Base-by-base conservation (phyloP, 1,284 basidiomycete genomes). In the Cryptococcus deneoformans region DNA sequence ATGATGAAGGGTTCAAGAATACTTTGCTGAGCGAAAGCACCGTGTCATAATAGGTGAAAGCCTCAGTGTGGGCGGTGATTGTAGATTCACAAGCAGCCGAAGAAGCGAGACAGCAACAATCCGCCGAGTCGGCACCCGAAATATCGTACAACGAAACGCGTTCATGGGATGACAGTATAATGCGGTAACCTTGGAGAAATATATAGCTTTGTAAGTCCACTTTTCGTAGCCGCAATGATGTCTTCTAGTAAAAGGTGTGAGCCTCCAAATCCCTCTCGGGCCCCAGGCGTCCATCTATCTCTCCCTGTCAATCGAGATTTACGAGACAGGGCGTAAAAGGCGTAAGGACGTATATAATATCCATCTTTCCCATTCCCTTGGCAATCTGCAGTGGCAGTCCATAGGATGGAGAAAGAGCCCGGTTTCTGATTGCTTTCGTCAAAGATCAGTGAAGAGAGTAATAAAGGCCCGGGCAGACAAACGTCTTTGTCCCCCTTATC, bases 41-140 rank as follows among this genome's bases (percentile, higher is more conserved):
- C 29, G 29, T 29, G 29, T 29, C 29, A 29, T 29, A 29, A 29
- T 29, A 95, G 87, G 95, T 92, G 82, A 92, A 93, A 79, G 92
- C 92, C 0, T 92, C 91, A 12, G 92, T 96, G 0, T 97, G 92
- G 92, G 90, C 88, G 8, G 87, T 94, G 48, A 87, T 96, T 68
- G 90, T 92, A 72, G 90, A 95, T 65, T 84, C 20, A 20, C 20
- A 87, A 54, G 81, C 82, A 40, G 79, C 79, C 44, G 82, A 84
- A 37, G 77, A 80, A 66, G 61, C 50, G 4, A 20, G 57, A 35
- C 42, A 45, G 4, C 56, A 52, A 24, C 52, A 54, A 34, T 8
- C 38, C n/a, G 44, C 54, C 6, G 52, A 49, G 37, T 40, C 36
- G 5, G 50, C 16, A 34, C 46, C 44, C 20, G 53, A 39, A 56